Percentiles rank a stretch among this genome's conserved stretches.
Conservation (phyloP, 2,329 filamentous ascomycete species). For the Diaporthe sp. region DNA sequence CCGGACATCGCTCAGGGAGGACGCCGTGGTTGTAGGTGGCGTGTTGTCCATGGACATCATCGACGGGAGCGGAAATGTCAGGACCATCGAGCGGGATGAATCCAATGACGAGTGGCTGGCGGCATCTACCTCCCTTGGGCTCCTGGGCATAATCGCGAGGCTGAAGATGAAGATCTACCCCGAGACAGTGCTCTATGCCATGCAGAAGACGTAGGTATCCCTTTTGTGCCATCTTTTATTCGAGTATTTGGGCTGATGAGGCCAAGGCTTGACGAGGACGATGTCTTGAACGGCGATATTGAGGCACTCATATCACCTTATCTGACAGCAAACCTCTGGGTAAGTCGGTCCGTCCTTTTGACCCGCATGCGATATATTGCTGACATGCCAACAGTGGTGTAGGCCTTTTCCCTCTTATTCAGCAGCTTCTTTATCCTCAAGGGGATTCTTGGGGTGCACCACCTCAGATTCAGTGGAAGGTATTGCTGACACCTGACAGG, state of each 20-base stretch:
- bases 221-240: background rate
- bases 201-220: slow-evolving; percentile 60
- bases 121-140: slow-evolving; percentile 63
- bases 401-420: background rate
- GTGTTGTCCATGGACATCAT: slow-evolving; percentile 63
- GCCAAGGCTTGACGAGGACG: slow-evolving; percentile 59
- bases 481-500: slow-evolving; percentile 49
- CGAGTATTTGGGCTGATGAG: slow-evolving; percentile 26
- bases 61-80: slow-evolving; percentile 60
- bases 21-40: slow-evolving; percentile 64
- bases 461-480: background rate
- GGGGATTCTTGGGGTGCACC: background rate
- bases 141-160: slow-evolving; percentile 62
- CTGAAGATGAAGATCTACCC: slow-evolving; percentile 64
- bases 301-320: slow-evolving; percentile 64
- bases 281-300: slow-evolving; percentile 64
- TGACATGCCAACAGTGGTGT: slow-evolving; percentile 17
- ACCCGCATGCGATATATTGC: background rate
- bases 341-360: slow-evolving; percentile 43
- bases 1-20: slow-evolving; percentile 61
- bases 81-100: slow-evolving; percentile 57
- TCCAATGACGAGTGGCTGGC: slow-evolving; percentile 63
- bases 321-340: slow-evolving; percentile 66
- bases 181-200: slow-evolving; percentile 65
- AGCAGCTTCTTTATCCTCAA: background rate